A percentile compares a stretch with the other conserved stretches of the same genome.
Evolutionary conservation across 371 early-diverging fungal species (phyloP).

Genomic region (Mucor velutinosus): DNA sequence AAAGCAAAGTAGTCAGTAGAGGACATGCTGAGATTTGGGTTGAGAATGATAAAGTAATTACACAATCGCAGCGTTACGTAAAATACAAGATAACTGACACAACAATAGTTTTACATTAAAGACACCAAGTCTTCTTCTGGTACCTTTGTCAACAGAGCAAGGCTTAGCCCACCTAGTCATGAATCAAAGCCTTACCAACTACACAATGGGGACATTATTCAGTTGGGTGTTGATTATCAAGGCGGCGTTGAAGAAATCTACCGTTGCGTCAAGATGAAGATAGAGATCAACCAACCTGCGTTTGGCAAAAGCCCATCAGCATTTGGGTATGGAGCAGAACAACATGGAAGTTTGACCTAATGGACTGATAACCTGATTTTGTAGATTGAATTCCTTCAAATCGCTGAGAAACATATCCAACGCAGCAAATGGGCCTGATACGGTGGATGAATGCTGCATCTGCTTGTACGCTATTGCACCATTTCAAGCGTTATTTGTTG

Average conservation of each 20-base stretch:
- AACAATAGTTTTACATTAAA: conserved; percentile 75
- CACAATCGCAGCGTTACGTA: not conserved
- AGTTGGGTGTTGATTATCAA: conserved; percentile 87
- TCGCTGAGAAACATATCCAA: conserved; percentile 33
- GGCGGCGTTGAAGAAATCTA: conserved; percentile 63
- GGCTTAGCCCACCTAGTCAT: conserved; percentile 76
- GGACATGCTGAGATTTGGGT: conserved; percentile 85
- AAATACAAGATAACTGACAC: conserved; percentile 45
- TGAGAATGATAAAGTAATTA: conserved; percentile 35
- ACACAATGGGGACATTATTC: conserved; percentile 79
- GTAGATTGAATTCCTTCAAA: conserved; percentile 42
- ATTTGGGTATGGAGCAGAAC: not conserved
- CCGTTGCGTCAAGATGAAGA: conserved; percentile 18
- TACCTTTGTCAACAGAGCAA: conserved; percentile 86
- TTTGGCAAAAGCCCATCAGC: not conserved
- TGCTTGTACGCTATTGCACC: conserved; percentile 86
- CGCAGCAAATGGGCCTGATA: conserved; percentile 5
- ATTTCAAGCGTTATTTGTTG: conserved; percentile 88
- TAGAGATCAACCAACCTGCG: conserved; percentile 8
- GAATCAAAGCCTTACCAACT: conserved; percentile 73
- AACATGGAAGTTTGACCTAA: not conserved
- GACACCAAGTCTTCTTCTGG: conserved; percentile 88
- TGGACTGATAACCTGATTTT: not conserved
- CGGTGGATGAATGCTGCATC: conserved; percentile 85
- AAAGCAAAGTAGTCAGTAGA: conserved; percentile 81